phyloP scores from a whole-genome alignment of 768 basidiomycete genomes.

The Pleurotus cornucopiae region DNA sequence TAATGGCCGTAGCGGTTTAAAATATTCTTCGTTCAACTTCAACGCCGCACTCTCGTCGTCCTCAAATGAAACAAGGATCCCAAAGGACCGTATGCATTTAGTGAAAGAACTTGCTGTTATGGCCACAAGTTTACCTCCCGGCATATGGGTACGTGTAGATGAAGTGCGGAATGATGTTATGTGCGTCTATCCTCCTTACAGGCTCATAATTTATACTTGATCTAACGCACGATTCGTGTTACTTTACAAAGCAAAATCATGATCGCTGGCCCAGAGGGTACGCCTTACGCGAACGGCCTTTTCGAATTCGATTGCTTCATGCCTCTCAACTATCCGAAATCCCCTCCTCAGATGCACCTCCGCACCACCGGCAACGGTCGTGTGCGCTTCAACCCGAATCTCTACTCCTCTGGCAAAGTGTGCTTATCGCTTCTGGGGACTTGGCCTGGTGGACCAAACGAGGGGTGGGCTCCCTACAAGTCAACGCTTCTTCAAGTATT shows the following conservation, averaged over 20 bases:
- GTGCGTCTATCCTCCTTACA: slow-evolving; percentile 25
- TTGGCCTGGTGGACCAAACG: slow-evolving; percentile 43
- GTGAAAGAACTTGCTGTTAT: slow-evolving; percentile 53
- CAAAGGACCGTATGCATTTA: slow-evolving; percentile 46
- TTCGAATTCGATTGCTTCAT: slow-evolving; percentile 58
- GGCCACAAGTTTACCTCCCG: slow-evolving; percentile 51
- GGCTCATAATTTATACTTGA: not conserved
- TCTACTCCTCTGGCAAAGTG: slow-evolving; percentile 46
- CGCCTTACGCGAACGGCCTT: slow-evolving; percentile 50
- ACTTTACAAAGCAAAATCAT: slow-evolving; percentile 38
- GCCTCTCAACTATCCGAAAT: slow-evolving; percentile 45
- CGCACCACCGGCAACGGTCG: slow-evolving; percentile 46
- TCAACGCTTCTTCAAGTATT: slow-evolving; percentile 56
- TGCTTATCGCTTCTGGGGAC: slow-evolving; percentile 55
- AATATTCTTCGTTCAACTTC: slow-evolving; percentile 31
- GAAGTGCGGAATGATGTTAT: slow-evolving; percentile 54
- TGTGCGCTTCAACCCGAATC: slow-evolving; percentile 55
- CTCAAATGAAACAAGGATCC: slow-evolving; percentile 34
- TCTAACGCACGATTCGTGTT: slow-evolving; percentile 7
- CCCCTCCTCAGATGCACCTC: slow-evolving; percentile 45
- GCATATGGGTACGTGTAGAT: slow-evolving; percentile 54
- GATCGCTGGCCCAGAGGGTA: slow-evolving; percentile 55
- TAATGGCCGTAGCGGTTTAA: slow-evolving; percentile 18
- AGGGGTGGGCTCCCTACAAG: slow-evolving; percentile 40
- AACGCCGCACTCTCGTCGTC: slow-evolving; percentile 25